Base-by-base conservation (phyloP, 1,139 yeast genomes). In the Pichia sp. region DNA sequence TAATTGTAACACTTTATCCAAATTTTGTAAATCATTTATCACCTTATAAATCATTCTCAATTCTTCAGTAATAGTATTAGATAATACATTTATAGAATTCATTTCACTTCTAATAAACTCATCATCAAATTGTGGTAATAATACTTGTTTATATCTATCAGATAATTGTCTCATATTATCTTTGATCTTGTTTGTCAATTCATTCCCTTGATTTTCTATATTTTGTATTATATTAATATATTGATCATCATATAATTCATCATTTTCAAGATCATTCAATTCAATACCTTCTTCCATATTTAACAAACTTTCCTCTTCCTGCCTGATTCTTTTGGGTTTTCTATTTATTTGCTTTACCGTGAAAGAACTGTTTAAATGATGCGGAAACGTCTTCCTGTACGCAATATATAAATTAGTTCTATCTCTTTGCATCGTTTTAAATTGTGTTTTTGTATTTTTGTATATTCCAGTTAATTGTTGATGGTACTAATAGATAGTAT, bases 81-180 rank as follows among this genome's bases (percentile, higher is more conserved):
- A 86, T 51, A 85, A 61, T 42, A 75, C 75, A 57, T 89, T 96
- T 48, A 93, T 86, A 14, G 28, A 20, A 11, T 44, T 33, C 49
- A 44, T 47, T 38, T 47, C 50, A 8, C 39, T 23, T 22, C 44
- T 38, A 26, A 43, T 39, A 14, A 47, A n/a, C n/a, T 41, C 47
- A 58, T 89, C 96, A 49, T 74, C 79, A 55, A 88, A 84, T 31
- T 91, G 91, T 2, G 96, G 95, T 36, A 91, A 72, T 23, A 91
- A 70, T 51, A 89, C 83, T 61, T 81, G 83, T 58, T 84, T 81
- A 59, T 93, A 93, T 37, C 86, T 61, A 28, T 73, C 70, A 42
- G 78, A 80, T 52, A 91, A 68, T 45, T 71, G 74, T 46, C 69
- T 67, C 48, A 80, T 71, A 53, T 78, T 47, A 9, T 35, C 30